A percentile compares a stretch with the other conserved stretches of the same genome.
These are phyloP conservation scores for Kwoniella dejecticola DNA, from an alignment of 768 basidiomycete species.

Conservation along the genomic window DNA sequence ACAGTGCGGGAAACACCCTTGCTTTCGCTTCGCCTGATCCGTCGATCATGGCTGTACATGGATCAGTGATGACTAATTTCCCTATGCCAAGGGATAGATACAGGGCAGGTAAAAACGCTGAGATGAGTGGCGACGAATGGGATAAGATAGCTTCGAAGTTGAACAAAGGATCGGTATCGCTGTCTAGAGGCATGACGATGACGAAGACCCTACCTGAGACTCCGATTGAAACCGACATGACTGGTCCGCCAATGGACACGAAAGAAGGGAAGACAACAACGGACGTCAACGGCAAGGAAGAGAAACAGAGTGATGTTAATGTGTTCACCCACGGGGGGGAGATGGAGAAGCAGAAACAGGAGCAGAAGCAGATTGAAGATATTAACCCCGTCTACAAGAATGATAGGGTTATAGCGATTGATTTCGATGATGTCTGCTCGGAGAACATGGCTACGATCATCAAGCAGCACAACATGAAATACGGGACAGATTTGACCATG, in stretches of 20 bases:
- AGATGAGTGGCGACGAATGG: not conserved
- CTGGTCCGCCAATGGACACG: not conserved
- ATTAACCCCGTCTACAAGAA: constrained; percentile 8
- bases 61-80: constrained; percentile 5
- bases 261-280: not conserved
- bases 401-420: constrained; percentile 36
- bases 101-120: not conserved
- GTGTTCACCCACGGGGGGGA: not conserved
- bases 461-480: constrained; percentile 26
- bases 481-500: constrained; percentile 31
- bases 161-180: not conserved
- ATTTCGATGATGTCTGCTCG: constrained; percentile 44
- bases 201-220: not conserved
- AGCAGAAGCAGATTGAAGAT: not conserved
- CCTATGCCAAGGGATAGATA: too few relatives aligned
- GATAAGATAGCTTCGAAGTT: not conserved
- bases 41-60: constrained; percentile 5
- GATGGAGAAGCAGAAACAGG: not conserved
- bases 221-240: too few relatives aligned
- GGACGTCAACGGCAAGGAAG: too few relatives aligned
- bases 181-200: not conserved
- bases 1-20: constrained; percentile 9
- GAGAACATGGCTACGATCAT: constrained; percentile 26
- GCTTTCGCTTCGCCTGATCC: not conserved
- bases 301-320: too few relatives aligned